Evolutionary conservation across 306 rosid genomes (phyloP).

Genomic region (Cucumis cinereus): DNA sequence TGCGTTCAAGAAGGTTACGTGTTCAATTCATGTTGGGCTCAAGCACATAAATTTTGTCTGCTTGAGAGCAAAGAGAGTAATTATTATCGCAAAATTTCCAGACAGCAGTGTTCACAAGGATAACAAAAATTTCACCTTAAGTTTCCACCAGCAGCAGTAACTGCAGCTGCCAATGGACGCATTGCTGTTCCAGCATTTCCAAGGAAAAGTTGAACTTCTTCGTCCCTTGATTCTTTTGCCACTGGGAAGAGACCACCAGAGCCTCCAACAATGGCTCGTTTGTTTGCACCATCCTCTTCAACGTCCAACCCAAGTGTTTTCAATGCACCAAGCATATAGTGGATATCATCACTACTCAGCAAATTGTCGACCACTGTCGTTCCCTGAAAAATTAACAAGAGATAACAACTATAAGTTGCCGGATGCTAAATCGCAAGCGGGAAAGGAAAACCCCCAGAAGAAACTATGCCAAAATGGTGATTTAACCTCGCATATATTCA

Average conservation of each 20-base stretch:
- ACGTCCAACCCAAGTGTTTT: conserved; percentile 67
- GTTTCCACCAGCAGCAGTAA: conserved; percentile 89
- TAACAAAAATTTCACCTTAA: conserved; percentile 36
- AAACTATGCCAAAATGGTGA: neutral
- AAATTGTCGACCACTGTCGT: conserved; percentile 92
- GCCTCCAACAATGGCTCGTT: conserved; percentile 81
- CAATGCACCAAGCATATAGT: conserved; percentile 92
- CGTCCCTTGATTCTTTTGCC: conserved; percentile 44
- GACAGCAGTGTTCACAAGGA: neutral
- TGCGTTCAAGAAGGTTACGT: neutral
- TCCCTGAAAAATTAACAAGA: conserved; percentile 41
- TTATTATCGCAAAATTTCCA: neutral
- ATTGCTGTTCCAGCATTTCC: conserved; percentile 99
- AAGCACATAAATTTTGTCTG: neutral
- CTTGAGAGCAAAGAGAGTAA: neutral
- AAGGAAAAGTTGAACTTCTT: conserved; percentile 78
- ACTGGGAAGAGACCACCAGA: conserved; percentile 80
- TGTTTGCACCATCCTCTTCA: conserved; percentile 60
- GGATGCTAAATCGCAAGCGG: neutral
- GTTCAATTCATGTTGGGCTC: neutral
- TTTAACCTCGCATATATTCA: neutral
- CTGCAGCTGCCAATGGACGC: conserved; percentile 97
- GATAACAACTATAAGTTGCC: neutral
- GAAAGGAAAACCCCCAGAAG: neutral
- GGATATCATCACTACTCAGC: conserved; percentile 81